phyloP scores from a whole-genome alignment of 257 asterid species.

The Nicotiana noctiflora region DNA sequence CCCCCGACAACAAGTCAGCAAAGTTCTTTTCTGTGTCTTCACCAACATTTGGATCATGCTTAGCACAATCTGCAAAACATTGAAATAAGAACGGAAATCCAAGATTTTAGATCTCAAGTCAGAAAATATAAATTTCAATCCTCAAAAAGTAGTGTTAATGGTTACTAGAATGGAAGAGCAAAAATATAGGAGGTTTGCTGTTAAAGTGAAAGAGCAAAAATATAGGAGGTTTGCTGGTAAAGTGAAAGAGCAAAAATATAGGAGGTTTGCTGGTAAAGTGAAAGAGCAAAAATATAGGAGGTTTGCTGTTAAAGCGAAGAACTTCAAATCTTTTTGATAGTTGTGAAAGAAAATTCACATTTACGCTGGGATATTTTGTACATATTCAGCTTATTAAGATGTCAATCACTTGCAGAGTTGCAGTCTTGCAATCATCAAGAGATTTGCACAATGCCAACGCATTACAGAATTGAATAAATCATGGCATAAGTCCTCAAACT shows the following conservation, averaged over 20 bases:
- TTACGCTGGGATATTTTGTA: neutral
- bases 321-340: too few relatives aligned
- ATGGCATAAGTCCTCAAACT: too few relatives aligned
- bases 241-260: too few relatives aligned
- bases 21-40: slow-evolving; percentile 84
- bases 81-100: neutral
- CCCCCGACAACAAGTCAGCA: slow-evolving; percentile 78
- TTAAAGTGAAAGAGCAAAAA: neutral
- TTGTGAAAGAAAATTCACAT: neutral
- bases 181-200: neutral
- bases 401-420: neutral
- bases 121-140: neutral
- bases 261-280: too few relatives aligned
- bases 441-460: too few relatives aligned
- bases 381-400: slow-evolving; percentile 4
- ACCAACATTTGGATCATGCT: slow-evolving; percentile 75
- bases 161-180: neutral
- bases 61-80: slow-evolving; percentile 61
- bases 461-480: too few relatives aligned
- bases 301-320: too few relatives aligned
- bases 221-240: too few relatives aligned
- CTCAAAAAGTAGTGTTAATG: neutral
- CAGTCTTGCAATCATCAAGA: neutral
- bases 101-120: neutral
- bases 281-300: too few relatives aligned